Conservation (phyloP, 108 stramenopile genomes). For the Poteriospumella lacustris region DNA sequence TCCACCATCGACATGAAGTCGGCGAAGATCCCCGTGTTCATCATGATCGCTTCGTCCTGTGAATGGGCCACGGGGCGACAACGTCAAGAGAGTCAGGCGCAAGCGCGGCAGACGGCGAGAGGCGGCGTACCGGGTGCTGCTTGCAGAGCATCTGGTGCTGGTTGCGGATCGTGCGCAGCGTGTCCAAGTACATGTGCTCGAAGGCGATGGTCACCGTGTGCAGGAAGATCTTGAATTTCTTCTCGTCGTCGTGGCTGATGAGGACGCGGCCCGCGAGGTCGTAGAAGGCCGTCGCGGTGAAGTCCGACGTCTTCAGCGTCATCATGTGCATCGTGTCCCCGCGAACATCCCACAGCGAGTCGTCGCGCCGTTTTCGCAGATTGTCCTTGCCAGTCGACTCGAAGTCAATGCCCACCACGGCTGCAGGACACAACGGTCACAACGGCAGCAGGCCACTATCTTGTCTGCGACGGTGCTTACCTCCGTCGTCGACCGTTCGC, state of each 20-base stretch:
- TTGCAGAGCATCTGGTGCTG: too few species aligned
- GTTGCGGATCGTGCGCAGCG: too few species aligned
- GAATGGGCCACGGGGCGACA: too few species aligned
- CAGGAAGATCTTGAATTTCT: neutral
- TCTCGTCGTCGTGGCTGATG: neutral
- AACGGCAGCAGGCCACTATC: neutral
- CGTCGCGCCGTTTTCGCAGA: neutral
- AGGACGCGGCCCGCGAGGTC: neutral
- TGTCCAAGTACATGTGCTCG: too few species aligned
- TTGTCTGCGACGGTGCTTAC: neutral
- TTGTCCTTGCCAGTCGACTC: neutral
- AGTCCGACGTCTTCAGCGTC: neutral
- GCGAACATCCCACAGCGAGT: neutral
- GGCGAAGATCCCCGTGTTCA: too few species aligned
- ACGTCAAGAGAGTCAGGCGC: too few species aligned
- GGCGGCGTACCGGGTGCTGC: too few species aligned
- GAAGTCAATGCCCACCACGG: neutral
- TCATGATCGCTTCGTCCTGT: too few species aligned
- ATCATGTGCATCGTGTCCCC: constrained; percentile 18
- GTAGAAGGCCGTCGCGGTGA: constrained; percentile 1
- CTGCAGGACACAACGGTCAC: neutral
- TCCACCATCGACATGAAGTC: too few species aligned
- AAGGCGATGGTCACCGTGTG: neutral
- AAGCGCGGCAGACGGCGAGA: too few species aligned
- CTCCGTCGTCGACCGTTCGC: constrained; percentile 4